A percentile compares a stretch with the other conserved stretches of the same genome.
Evolutionary conservation across 805 yeast species (phyloP).

Genomic region (Candida broadrunensis): DNA sequence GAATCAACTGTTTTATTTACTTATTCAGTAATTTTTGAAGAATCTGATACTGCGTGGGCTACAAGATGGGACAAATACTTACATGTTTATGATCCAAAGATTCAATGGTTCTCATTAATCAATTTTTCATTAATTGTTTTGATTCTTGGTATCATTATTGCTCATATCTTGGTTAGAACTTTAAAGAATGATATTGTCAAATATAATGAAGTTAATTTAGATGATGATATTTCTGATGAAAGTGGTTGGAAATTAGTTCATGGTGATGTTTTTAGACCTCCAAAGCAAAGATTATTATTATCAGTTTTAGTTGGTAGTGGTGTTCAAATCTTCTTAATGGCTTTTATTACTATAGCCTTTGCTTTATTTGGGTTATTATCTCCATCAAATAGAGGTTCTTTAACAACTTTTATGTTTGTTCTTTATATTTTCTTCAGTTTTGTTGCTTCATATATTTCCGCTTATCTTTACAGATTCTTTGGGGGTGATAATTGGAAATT

Average conservation of each 20-base stretch:
- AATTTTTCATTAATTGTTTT: constrained; percentile 82
- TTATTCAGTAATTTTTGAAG: constrained; percentile 75
- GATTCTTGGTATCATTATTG: constrained; percentile 71
- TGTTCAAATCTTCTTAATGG: constrained; percentile 75
- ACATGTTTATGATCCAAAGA: constrained; percentile 86
- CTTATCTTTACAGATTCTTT: constrained; percentile 80
- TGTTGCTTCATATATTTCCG: constrained; percentile 84
- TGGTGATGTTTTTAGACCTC: constrained; percentile 92
- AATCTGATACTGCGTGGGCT: constrained; percentile 85
- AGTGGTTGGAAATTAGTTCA: constrained; percentile 96
- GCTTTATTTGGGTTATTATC: constrained; percentile 88
- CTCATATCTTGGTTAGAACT: constrained; percentile 74
- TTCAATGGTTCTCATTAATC: constrained; percentile 92
- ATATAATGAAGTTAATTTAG: constrained; percentile 86
- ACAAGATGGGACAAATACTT: constrained; percentile 98
- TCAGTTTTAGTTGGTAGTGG: constrained; percentile 90
- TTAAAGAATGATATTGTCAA: constrained; percentile 80
- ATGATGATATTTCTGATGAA: constrained; percentile 85
- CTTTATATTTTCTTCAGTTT: constrained; percentile 78
- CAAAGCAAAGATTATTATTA: constrained; percentile 63
- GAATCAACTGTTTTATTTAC: constrained; percentile 69
- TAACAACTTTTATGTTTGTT: constrained; percentile 85
- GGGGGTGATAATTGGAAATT: constrained; percentile 90
- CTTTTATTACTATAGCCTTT: constrained; percentile 66
- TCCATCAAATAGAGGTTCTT: constrained; percentile 92